A percentile compares a stretch with the other conserved stretches of the same genome.
Conservation (phyloP, 2,329 filamentous ascomycete genomes). For the Hypoxylon sp. region DNA sequence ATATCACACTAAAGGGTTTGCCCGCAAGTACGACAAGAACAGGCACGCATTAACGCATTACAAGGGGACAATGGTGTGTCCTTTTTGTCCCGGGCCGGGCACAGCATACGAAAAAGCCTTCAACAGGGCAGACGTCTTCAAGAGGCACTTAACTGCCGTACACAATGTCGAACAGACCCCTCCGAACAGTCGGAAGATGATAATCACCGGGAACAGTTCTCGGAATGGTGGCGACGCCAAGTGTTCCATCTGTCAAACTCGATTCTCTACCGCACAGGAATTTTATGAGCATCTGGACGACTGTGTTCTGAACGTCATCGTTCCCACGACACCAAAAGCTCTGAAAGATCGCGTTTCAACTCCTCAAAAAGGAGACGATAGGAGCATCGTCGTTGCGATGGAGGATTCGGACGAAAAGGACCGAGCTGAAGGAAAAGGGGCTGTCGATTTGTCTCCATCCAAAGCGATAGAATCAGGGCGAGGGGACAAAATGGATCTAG, state of each 20-base stretch:
- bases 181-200: slow-evolving; percentile 85
- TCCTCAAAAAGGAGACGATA: slow-evolving; percentile 40
- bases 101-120: slow-evolving; percentile 93
- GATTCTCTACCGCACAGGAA: slow-evolving; percentile 87
- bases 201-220: slow-evolving; percentile 44
- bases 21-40: slow-evolving; percentile 96
- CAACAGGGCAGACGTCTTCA: slow-evolving; percentile 95
- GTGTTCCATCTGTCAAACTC: slow-evolving; percentile 86
- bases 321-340: slow-evolving; percentile 54
- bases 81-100: slow-evolving; percentile 89
- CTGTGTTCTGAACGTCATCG: slow-evolving; percentile 67
- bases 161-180: slow-evolving; percentile 93
- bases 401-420: slow-evolving; percentile 40
- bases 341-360: slow-evolving; percentile 41
- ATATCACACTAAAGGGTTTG: slow-evolving; percentile 91
- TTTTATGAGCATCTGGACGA: slow-evolving; percentile 95
- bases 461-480: slow-evolving; percentile 31
- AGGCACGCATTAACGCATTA: slow-evolving; percentile 93
- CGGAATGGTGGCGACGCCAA: slow-evolving; percentile 71
- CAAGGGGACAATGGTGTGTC: slow-evolving; percentile 97
- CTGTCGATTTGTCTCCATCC: slow-evolving; percentile 28
- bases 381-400: slow-evolving; percentile 32
- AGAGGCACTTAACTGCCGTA: slow-evolving; percentile 88
- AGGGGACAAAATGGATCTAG: slow-evolving; percentile 46
- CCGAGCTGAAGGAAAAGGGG: slow-evolving; percentile 29